Evolutionary conservation across 192 early-diverging fungal species (phyloP), one percentile per base, ranked within the genome.

Genomic region (Ambispora gerdemannii): DNA sequence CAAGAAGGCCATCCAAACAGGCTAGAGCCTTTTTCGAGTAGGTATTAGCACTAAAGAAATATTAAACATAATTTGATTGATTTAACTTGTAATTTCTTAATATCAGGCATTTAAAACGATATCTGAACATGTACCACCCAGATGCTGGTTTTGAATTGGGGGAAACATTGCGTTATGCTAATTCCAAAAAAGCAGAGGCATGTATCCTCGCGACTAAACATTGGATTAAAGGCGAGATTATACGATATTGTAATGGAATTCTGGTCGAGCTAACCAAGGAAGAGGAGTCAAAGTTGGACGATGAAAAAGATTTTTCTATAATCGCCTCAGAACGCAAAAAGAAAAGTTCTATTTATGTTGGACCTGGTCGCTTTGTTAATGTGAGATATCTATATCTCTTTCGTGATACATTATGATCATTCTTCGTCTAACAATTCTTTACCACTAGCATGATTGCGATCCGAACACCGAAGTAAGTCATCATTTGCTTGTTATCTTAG

Each of bases 361-460:
- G 86, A 15, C 86, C 86, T 20, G 86, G 83, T 3, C 76, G 86
- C 24, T 88, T 88, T 74, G 82, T 88, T 13, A 88, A 88, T 55
- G 82, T 84, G 81, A 74, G n/a, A n/a, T n/a, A n/a, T n/a, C n/a
- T n/a, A n/a, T n/a, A n/a, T n/a, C n/a, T n/a, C n/a, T n/a, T n/a
- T n/a, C n/a, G n/a, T n/a, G n/a, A n/a, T n/a, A n/a, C n/a, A n/a
- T n/a, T n/a, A n/a, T n/a, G n/a, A n/a, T n/a, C n/a, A n/a, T n/a
- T n/a, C n/a, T n/a, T n/a, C n/a, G n/a, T n/a, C n/a, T n/a, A n/a
- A n/a, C n/a, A n/a, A n/a, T n/a, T n/a, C n/a, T n/a, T n/a, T n/a
- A n/a, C n/a, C n/a, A n/a, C n/a, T 75, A 86, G 84, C 86, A 88
- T 73, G 86, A 88, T 38, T 88, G 86, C 63, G 70, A 84, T 50